Evolutionary conservation across 2,329 filamentous ascomycete genomes (phyloP).

Genomic region (Ploettnerulaceae sp.): DNA sequence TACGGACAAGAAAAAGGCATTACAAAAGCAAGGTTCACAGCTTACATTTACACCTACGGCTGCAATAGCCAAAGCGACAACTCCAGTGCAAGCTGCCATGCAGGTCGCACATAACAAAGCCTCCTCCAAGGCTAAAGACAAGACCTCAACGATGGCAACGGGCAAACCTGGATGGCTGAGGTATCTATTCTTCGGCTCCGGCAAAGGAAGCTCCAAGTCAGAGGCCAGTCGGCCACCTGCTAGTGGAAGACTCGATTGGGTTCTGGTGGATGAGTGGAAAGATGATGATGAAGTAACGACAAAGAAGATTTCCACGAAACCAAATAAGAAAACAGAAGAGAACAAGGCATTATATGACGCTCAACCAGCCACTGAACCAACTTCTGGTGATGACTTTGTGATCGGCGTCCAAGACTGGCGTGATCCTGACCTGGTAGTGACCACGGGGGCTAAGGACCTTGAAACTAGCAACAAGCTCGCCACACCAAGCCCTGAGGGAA

Average conservation of each 20-base stretch:
- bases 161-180: conserved; percentile 42
- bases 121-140: conserved; percentile 23
- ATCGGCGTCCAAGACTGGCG: conserved; percentile 87
- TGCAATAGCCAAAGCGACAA: conserved; percentile 28
- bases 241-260: conserved; percentile 71
- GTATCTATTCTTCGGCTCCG: conserved; percentile 38
- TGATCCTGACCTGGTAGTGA: conserved; percentile 65
- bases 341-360: conserved; percentile 24
- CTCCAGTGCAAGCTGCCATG: conserved; percentile 28
- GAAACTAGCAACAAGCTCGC: conserved; percentile 30
- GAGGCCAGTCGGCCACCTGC: conserved; percentile 63
- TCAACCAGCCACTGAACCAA: conserved; percentile 18
- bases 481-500: conserved; percentile 27
- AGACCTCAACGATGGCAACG: conserved; percentile 16
- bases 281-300: conserved; percentile 43
- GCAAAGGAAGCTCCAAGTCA: conserved; percentile 31
- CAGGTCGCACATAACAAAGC: conserved; percentile 31
- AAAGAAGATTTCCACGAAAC: conserved; percentile 40
- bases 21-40: conserved; percentile 28
- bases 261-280: conserved; percentile 61
- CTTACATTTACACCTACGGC: conserved; percentile 31
- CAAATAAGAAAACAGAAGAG: conserved; percentile 35
- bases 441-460: conserved; percentile 25
- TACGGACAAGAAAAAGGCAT: conserved; percentile 25
- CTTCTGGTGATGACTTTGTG: conserved; percentile 59